phyloP scores from a whole-genome alignment of 2,329 filamentous ascomycete species.

The Phialophora macrospora region DNA sequence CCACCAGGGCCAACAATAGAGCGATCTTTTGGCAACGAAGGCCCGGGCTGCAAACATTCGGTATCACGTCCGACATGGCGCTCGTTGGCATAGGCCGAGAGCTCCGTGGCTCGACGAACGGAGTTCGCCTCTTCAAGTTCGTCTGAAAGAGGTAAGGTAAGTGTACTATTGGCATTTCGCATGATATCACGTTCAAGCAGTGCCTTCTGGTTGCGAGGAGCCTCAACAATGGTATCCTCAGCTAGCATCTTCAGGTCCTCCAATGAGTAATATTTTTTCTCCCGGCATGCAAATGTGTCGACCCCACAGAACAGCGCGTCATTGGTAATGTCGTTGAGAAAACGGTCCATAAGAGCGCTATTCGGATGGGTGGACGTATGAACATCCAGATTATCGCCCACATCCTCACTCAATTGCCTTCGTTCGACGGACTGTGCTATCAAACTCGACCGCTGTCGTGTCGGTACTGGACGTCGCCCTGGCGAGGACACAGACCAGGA shows the following conservation, averaged over 20 bases:
- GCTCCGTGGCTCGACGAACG: neutral
- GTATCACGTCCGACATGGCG: neutral
- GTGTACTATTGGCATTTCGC: neutral
- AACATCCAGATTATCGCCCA: neutral
- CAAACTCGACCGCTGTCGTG: neutral
- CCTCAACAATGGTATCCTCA: neutral
- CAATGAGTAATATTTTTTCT: constrained; percentile 26
- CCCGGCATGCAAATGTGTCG: constrained; percentile 11
- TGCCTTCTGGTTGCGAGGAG: neutral
- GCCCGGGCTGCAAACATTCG: neutral
- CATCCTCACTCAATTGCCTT: neutral
- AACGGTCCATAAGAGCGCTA: constrained; percentile 9
- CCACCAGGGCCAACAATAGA: neutral
- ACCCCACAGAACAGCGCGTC: constrained; percentile 26
- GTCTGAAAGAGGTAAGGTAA: neutral
- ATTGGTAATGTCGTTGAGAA: constrained; percentile 20
- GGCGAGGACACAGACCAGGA: constrained; percentile 25
- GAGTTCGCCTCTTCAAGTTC: neutral
- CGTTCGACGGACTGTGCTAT: neutral
- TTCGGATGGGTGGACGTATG: neutral
- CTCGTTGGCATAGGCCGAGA: neutral
- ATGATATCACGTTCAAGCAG: neutral
- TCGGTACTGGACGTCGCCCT: neutral
- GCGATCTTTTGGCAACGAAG: neutral
- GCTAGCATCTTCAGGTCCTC: constrained; percentile 33